Base-by-base conservation (phyloP, 1,284 basidiomycete species). In the Cerioporus squamosus region DNA sequence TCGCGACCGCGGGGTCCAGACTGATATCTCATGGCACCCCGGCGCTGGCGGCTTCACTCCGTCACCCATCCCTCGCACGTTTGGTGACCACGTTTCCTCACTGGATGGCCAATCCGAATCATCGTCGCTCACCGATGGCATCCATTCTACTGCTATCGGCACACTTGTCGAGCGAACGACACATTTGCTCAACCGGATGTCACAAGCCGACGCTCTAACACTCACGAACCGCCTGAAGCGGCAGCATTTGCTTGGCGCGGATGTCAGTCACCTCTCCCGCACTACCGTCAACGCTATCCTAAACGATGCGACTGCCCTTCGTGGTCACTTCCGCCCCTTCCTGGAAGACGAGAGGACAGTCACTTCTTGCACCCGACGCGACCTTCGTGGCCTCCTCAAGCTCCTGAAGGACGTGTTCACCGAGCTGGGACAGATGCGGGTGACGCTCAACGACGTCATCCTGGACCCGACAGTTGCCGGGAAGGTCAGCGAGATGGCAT, bases 151-250 rank as follows among this genome's bases (percentile, higher is more conserved):
- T 12, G 82, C 82, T 17, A 76, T 94, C 29, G 76, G 84, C 44
- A 73, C 77, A 9, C 76, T 97, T 20, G 74, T 96, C 51, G 94
- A 96, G 40, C 88, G 90, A 63, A 78, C 91, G 52, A 74, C 80
- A 26, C 78, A 83, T 24, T 76, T 97, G 12, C 79, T 93, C 51
- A 82, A 79, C 53, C 86, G 90, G 18, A 81, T 98, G 62, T 77
- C 83, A 17, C 87, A 91, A 63, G 90, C 95, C 1, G 96, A 99
- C 66, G 89, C 96, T 1, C 81, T 91, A 26, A 95, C 94, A 0
- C 80, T 99, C 40, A 93, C 93, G 44, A 91, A 91, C 58, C 87
- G 97, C 15, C 80, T 99, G 44, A 97, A 95, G 74, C 89, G 95
- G 46, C 97, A 98, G 65, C 86, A 96, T 68, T 81, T 98, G 2